phyloP scores from a whole-genome alignment of 1,139 yeast species.

The Candida glucosophila region DNA sequence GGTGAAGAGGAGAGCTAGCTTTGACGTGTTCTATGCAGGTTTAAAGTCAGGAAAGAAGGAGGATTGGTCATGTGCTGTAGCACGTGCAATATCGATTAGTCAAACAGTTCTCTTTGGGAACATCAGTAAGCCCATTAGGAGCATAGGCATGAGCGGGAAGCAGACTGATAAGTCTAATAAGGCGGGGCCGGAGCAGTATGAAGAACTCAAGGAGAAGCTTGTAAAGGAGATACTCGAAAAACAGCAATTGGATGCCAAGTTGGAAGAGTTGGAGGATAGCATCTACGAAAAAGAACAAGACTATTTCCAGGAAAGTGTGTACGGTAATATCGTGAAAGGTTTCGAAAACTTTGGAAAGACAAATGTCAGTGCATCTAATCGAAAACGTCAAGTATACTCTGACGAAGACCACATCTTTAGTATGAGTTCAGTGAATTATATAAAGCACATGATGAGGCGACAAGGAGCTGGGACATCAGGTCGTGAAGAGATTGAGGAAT shows the following conservation, averaged over 20 bases:
- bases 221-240: conserved; percentile 58
- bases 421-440: conserved; percentile 65
- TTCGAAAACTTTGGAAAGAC: conserved; percentile 72
- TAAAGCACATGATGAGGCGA: conserved; percentile 47
- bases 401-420: conserved; percentile 86
- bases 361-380: conserved; percentile 27
- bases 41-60: no score
- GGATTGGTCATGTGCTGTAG: no score
- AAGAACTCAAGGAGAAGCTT: conserved; percentile 57
- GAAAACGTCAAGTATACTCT: conserved; percentile 49
- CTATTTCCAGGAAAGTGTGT: conserved; percentile 59
- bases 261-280: conserved; percentile 62
- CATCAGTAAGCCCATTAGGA: no score
- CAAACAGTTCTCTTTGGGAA: no score
- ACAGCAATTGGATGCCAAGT: conserved; percentile 53
- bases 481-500: conserved; percentile 36
- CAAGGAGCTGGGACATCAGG: conserved; percentile 13
- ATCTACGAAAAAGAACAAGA: conserved; percentile 77
- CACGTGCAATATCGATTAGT: no score
- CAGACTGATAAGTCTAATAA: conserved; percentile 1
- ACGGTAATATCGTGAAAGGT: conserved; percentile 83
- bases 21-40: no score
- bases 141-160: conserved; percentile 4
- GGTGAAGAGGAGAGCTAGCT: no score
- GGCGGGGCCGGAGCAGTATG: conserved; percentile 46